Evolutionary conservation across 1,284 basidiomycete species (phyloP), one percentile per base, ranked within the genome.

Genomic region (Cutaneotrichosporon daszewskae): DNA sequence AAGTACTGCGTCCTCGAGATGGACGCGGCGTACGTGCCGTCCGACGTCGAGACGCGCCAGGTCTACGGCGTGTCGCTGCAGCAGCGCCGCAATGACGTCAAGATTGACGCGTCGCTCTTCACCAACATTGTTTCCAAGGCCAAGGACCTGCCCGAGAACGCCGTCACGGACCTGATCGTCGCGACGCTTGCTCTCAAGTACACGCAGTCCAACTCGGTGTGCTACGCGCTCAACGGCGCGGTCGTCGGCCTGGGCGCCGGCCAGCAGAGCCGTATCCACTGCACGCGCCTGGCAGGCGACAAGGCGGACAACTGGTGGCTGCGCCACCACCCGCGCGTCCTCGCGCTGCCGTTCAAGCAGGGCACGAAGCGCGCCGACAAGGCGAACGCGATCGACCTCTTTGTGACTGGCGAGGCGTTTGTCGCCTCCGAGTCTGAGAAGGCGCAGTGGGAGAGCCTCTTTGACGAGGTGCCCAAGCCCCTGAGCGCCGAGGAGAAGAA

Each of bases 261-360:
- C 13, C 94, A 98, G 70, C 95, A 98, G 71, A 96, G 91, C 9
- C 87, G 94, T 45, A 98, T 99, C 68, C 95, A 99, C 77, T 99
- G 95, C 75, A 99, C 94, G 17, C 86, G 95, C 39, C 82, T 99
- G 35, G 95, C 95, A 1, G 94, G 95, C 11, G 81, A 83, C 53
- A 98, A 99, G 75, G 91, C 91, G n/a, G 95, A 99, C 75, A 81
- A 92, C 60, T 98, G 94, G 91, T 98, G 95, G 94, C 78, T 97
- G 46, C 84, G 94, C 27, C 91, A 97, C 75, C 91, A 97, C 74
- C 85, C 91, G 0, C 84, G 88, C 37, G 91, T 92, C 37, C 48
- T 54, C 26, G 48, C 52, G 10, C 48, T 54, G 12, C 52, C 92
- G 2, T 99, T 97, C 80, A 97, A 95, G 72, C 90, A 92, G 72